Percentiles rank a stretch among this genome's conserved stretches.
phyloP scores from a whole-genome alignment of 164 flowering plant species.

The Tetracentron sinense region DNA sequence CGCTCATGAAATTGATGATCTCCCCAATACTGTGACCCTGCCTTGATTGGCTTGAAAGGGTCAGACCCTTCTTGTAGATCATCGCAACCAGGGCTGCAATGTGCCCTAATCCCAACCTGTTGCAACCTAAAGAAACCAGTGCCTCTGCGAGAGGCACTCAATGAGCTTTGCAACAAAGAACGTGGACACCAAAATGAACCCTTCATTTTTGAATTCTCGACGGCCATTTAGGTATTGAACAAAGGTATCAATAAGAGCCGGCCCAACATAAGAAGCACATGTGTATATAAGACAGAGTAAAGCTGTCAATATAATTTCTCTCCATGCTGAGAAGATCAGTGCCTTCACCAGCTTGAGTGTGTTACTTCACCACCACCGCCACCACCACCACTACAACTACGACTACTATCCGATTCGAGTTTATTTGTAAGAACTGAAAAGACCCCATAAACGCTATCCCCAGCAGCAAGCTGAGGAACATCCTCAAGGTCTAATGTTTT shows the following conservation, averaged over 20 bases:
- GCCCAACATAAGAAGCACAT: slow-evolving; percentile 64
- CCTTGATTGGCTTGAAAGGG: slow-evolving; percentile 59
- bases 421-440: slow-evolving; percentile 22
- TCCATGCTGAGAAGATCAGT: slow-evolving; percentile 39
- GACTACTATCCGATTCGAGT: slow-evolving; percentile 20
- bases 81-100: slow-evolving; percentile 43
- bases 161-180: slow-evolving; percentile 60
- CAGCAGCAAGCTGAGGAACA: slow-evolving; percentile 35
- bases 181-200: slow-evolving; percentile 44
- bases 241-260: slow-evolving; percentile 61
- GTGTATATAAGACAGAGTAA: slow-evolving; percentile 36
- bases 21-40: slow-evolving; percentile 63
- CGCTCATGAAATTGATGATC: slow-evolving; percentile 67
- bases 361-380: slow-evolving; percentile 21
- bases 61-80: slow-evolving; percentile 57
- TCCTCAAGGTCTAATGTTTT: slow-evolving; percentile 44
- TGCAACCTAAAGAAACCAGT: slow-evolving; percentile 55
- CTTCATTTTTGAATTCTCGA: slow-evolving; percentile 35
- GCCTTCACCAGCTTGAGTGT: slow-evolving; percentile 43
- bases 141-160: slow-evolving; percentile 58
- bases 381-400: too few species aligned
- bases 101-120: slow-evolving; percentile 40
- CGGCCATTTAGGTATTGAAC: slow-evolving; percentile 62
- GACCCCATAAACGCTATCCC: slow-evolving; percentile 26
- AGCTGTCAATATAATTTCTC: slow-evolving; percentile 38